phyloP scores from a whole-genome alignment of 768 basidiomycete species.

The Cyclocybe cylindracea region DNA sequence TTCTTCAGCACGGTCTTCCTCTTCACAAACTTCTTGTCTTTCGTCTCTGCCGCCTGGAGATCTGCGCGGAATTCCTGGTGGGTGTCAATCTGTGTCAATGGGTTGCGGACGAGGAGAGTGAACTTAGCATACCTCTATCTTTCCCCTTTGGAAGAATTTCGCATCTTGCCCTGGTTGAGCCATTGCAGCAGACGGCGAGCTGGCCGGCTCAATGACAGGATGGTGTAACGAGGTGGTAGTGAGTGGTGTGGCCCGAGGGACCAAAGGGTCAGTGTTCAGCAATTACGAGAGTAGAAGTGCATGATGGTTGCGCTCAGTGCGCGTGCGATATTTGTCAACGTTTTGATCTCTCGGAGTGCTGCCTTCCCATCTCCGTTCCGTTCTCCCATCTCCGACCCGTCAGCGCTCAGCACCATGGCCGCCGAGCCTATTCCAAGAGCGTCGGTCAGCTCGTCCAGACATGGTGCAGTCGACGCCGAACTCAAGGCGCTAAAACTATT shows the following conservation, averaged over 20 bases:
- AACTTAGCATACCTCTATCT: constrained; percentile 71
- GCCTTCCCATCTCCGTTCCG: not conserved
- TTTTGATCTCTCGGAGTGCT: constrained; percentile 1
- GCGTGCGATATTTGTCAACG: too few relatives aligned
- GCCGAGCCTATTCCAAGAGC: constrained; percentile 18
- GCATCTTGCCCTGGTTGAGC: constrained; percentile 80
- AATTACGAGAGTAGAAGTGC: too few relatives aligned
- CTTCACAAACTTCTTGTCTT: constrained; percentile 96
- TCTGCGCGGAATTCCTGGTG: constrained; percentile 86
- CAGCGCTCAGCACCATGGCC: constrained; percentile 6
- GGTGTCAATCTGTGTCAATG: too few relatives aligned
- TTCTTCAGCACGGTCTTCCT: constrained; percentile 95
- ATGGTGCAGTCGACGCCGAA: constrained; percentile 50
- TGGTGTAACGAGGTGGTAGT: not conserved
- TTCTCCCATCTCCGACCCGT: not conserved
- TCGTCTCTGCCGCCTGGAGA: constrained; percentile 86
- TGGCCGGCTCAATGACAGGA: not conserved
- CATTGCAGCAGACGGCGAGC: constrained; percentile 25
- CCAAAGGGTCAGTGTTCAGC: not conserved
- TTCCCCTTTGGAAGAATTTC: constrained; percentile 89
- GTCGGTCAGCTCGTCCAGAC: constrained; percentile 26
- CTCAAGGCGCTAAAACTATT: constrained; percentile 61
- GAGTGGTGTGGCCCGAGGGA: not conserved
- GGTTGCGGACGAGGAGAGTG: too few relatives aligned
- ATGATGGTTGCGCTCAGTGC: too few relatives aligned